Conservation (phyloP, 2,329 filamentous ascomycete genomes). For the Cercospora janseana region DNA sequence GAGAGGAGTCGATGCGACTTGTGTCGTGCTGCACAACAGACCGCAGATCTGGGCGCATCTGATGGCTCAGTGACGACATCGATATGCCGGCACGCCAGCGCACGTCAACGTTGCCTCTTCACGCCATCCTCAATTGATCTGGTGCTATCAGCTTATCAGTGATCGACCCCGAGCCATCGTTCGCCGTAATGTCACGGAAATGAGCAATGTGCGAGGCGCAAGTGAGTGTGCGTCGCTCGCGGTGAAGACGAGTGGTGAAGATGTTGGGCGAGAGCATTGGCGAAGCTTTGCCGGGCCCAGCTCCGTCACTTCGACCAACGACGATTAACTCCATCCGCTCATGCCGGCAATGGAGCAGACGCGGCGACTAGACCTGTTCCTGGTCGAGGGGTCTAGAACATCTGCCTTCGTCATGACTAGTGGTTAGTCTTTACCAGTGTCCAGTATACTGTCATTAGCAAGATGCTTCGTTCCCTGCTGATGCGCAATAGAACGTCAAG, state of each 20-base stretch:
- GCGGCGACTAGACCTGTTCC: neutral
- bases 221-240: no score
- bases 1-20: neutral
- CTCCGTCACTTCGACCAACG: neutral
- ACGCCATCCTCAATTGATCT: neutral
- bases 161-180: neutral
- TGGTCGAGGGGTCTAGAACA: no score
- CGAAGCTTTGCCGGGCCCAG: neutral
- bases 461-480: no score
- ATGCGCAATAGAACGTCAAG: no score
- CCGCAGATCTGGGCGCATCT: slow-evolving; percentile 1
- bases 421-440: no score
- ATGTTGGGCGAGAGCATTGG: neutral
- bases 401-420: no score
- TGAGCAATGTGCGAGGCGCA: neutral
- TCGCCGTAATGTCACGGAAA: neutral
- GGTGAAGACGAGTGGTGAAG: neutral
- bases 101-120: slow-evolving; percentile 13
- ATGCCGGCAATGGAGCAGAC: slow-evolving; percentile 5
- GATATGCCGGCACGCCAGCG: slow-evolving; percentile 8
- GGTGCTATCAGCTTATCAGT: neutral
- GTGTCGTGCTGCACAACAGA: neutral
- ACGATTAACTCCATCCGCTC: neutral
- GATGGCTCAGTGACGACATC: slow-evolving; percentile 15
- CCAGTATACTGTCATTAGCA: no score